Conservation (phyloP, 1,284 basidiomycete genomes). For the Exobasidium cylindrosporum region DNA sequence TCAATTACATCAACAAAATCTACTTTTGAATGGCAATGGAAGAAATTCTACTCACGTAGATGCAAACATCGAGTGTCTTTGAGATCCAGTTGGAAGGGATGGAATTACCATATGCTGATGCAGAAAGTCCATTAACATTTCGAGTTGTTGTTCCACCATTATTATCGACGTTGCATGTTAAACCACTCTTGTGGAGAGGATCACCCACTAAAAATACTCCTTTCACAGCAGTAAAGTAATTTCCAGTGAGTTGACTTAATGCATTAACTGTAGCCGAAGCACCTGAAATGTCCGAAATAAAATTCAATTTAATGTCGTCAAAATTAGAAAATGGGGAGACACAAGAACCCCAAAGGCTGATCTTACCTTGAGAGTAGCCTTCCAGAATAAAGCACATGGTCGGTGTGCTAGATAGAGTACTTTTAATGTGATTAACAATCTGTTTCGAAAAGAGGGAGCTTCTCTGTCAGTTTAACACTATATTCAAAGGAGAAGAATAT, state of each 20-base stretch:
- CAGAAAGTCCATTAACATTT: constrained; percentile 33
- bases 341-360: too few species aligned
- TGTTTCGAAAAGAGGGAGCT: neutral
- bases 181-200: constrained; percentile 42
- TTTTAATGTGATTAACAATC: constrained; percentile 24
- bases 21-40: too few species aligned
- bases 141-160: constrained; percentile 38
- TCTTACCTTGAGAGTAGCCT: constrained; percentile 43
- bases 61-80: constrained; percentile 50
- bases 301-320: too few species aligned
- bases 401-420: constrained; percentile 13
- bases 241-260: constrained; percentile 29
- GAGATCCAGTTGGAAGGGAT: constrained; percentile 39
- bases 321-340: too few species aligned
- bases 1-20: too few species aligned
- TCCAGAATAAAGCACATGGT: constrained; percentile 29
- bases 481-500: too few species aligned
- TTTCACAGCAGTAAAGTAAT: constrained; percentile 40
- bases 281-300: too few species aligned
- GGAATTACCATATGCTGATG: constrained; percentile 13
- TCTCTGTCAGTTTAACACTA: neutral
- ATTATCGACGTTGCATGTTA: constrained; percentile 48
- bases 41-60: neutral
- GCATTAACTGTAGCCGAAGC: constrained; percentile 46
- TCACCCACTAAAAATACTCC: constrained; percentile 52